Base-by-base conservation (phyloP, 2,329 filamentous ascomycete species). In the Hypomyces rosellus region DNA sequence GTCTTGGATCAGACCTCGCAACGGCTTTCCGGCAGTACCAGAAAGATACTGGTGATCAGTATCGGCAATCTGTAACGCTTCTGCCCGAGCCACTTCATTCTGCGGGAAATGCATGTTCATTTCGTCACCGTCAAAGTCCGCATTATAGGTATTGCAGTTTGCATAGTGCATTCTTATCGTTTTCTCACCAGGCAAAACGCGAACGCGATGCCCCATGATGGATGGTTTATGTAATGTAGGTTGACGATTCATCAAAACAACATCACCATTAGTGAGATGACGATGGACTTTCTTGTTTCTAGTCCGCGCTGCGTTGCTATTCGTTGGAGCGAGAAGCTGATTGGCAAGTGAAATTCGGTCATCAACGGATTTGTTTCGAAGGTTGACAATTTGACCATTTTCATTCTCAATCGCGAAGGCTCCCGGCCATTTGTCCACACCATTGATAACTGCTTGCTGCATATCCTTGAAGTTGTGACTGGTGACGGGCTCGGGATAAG, bases 101-200 rank as follows among this genome's bases (percentile, higher is more conserved):
- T 99, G 93, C 1, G 93, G 93, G 63, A 99, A 97, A 70, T 99
- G 93, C 91, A 99, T 95, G 68, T 99, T 99, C 93, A 99, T 99
- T 69, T 99, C 93, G 65, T 99, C 93, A 68, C 93, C 93, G 63
- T 99, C 95, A 64, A 99, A 99, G 77, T 99, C 93, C 33, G 93
- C 93, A 61, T 99, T 99, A 76, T 99, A 99, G 1, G 93, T 96
- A 64, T 99, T 99, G 69, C 93, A 97, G 68, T 99, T 99, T 61
- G 93, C 92, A 71, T 99, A 99, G 74, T 99, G 93, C 92, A 99
- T 97, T 58, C 93, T 90, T 65, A 99, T 91, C 0, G 93, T 97
- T 72, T 95, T 95, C 68, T 99, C 95, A 34, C 90, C 91, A 0
- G 89, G 88, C 15, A 99, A 73, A 5, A 99, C 92, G 53, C 91